Evolutionary conservation across 306 rosid species (phyloP).

Genomic region (Quercus robur): DNA sequence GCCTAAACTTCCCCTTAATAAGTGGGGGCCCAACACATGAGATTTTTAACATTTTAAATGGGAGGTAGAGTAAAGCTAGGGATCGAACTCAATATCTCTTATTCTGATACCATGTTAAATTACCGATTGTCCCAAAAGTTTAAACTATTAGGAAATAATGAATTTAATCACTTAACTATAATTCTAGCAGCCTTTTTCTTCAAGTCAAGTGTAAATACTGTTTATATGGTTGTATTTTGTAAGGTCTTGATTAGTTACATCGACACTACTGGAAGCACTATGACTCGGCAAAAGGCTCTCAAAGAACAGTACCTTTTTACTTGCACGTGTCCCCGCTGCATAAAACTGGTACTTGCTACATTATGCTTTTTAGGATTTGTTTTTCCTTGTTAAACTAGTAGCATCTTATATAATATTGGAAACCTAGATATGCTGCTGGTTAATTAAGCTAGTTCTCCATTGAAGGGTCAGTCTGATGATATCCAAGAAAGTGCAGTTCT

Average conservation of each 20-base stretch:
- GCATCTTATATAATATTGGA: constrained; percentile 10
- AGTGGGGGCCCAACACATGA: no score
- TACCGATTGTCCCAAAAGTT: no score
- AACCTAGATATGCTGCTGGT: constrained; percentile 13
- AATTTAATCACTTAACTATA: no score
- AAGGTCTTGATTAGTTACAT: constrained; percentile 86
- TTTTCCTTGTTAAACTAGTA: background rate
- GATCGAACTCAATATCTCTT: no score
- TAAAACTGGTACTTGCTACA: constrained; percentile 54
- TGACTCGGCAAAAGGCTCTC: constrained; percentile 78
- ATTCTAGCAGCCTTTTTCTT: background rate
- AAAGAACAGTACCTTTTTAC: constrained; percentile 77
- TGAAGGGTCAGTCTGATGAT: constrained; percentile 74
- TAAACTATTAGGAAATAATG: no score
- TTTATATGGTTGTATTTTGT: constrained; percentile 19
- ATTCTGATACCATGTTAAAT: no score
- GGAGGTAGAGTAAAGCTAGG: no score
- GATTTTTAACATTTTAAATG: no score
- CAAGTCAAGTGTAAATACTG: constrained; percentile 17
- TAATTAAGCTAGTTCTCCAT: constrained; percentile 35
- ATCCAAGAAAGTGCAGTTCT: constrained; percentile 69
- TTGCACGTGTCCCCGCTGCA: constrained; percentile 76
- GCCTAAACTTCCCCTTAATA: no score
- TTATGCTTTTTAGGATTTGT: constrained; percentile 13
- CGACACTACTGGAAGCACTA: constrained; percentile 85